A percentile compares a stretch with the other conserved stretches of the same genome.
phyloP scores from a whole-genome alignment of 2,329 filamentous ascomycete genomes.

The Polytolypa hystricis region DNA sequence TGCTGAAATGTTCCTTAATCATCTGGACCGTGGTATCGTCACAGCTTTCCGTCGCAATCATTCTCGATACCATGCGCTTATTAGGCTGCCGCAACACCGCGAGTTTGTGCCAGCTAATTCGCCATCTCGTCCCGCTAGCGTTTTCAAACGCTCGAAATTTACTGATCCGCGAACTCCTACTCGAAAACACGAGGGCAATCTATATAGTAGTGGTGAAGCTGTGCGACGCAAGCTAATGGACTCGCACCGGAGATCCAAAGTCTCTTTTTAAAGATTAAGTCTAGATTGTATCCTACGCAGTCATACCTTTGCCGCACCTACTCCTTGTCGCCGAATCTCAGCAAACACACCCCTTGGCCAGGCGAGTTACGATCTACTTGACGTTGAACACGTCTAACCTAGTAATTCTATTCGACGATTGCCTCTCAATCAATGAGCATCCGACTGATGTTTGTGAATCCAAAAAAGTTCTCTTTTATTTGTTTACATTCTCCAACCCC shows the following conservation, averaged over 20 bases:
- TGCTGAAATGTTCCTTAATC: slow-evolving; percentile 47
- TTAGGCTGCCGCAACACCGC: slow-evolving; percentile 37
- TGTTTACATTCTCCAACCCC: too few relatives aligned
- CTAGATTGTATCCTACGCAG: too few relatives aligned
- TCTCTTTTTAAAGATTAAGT: slow-evolving; percentile 29
- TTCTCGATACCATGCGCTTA: slow-evolving; percentile 38
- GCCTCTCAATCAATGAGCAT: too few relatives aligned
- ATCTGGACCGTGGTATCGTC: slow-evolving; percentile 60
- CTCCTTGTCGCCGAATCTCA: background rate
- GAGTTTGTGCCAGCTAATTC: slow-evolving; percentile 36
- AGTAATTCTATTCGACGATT: too few relatives aligned
- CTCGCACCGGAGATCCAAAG: slow-evolving; percentile 29
- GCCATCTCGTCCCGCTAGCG: slow-evolving; percentile 31
- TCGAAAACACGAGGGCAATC: slow-evolving; percentile 29
- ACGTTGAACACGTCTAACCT: too few relatives aligned
- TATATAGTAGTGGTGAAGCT: slow-evolving; percentile 29
- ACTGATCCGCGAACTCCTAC: slow-evolving; percentile 30
- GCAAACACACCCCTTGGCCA: background rate
- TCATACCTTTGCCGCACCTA: background rate
- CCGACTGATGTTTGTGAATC: too few relatives aligned
- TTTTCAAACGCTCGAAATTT: slow-evolving; percentile 31
- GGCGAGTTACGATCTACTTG: too few relatives aligned
- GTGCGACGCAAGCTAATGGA: slow-evolving; percentile 35
- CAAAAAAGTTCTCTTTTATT: too few relatives aligned
- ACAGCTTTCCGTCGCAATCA: slow-evolving; percentile 62